Conservation (phyloP, 352 stramenopile species). For the Globisporangium takayamanum region DNA sequence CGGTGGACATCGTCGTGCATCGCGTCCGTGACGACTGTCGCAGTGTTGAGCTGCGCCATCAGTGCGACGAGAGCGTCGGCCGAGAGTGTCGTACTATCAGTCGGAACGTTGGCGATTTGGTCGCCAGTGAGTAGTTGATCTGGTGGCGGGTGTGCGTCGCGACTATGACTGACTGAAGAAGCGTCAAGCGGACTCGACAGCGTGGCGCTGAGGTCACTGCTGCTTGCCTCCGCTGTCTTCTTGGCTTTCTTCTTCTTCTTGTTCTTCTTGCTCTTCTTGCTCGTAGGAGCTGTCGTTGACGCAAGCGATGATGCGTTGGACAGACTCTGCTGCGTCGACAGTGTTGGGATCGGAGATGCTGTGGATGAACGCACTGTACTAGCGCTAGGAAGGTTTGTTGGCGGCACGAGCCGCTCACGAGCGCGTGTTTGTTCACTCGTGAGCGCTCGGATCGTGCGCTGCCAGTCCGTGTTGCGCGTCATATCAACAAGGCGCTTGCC, state of each 20-base stretch:
- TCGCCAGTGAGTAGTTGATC: neutral
- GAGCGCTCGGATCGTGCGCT: conserved; percentile 3
- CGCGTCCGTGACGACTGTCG: no score
- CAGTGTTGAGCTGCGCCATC: no score
- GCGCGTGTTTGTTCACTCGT: conserved; percentile 3
- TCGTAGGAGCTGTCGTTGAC: conserved; percentile 22
- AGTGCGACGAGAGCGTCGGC: no score
- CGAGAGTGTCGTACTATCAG: no score
- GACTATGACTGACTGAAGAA: neutral
- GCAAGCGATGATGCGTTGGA: neutral
- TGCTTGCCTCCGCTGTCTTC: neutral
- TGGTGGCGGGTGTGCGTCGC: neutral
- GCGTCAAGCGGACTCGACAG: no score
- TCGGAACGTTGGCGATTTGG: no score
- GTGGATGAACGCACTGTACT: no score
- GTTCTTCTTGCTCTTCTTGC: conserved; percentile 3
- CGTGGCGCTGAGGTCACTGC: neutral
- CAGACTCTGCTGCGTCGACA: neutral
- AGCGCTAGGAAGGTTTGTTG: neutral
- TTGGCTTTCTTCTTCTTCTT: neutral
- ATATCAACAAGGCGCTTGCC: conserved; percentile 16
- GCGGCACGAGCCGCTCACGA: neutral
- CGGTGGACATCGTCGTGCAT: no score
- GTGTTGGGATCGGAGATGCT: no score
- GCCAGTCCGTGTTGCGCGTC: conserved; percentile 12